Evolutionary conservation across 805 yeast genomes (phyloP).

Genomic region (Candida mattraensis): DNA sequence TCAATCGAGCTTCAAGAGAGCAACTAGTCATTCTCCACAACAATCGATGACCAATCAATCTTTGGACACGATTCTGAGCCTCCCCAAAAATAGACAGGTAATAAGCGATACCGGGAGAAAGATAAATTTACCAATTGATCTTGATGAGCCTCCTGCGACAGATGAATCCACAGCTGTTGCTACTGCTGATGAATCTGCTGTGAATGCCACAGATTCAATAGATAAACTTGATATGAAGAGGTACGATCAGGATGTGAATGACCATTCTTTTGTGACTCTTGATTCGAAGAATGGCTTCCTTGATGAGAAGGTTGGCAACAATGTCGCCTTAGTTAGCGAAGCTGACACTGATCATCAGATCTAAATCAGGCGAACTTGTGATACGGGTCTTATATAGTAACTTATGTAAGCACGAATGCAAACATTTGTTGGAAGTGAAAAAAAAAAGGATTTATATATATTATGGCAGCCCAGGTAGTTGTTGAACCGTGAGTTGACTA

Average conservation of each 20-base stretch:
- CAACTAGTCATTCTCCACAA: constrained; percentile 9
- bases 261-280: constrained; percentile 19
- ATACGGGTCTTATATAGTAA: no score
- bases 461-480: no score
- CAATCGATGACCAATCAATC: constrained; percentile 24
- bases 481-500: no score
- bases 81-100: constrained; percentile 20
- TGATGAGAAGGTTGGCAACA: constrained; percentile 27
- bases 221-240: constrained; percentile 3
- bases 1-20: constrained; percentile 18
- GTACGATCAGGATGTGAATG: constrained; percentile 9
- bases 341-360: constrained; percentile 25
- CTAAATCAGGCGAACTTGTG: no score
- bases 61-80: constrained; percentile 21
- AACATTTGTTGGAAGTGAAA: no score
- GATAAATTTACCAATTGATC: neutral
- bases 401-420: no score
- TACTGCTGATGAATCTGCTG: constrained; percentile 4
- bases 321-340: constrained; percentile 24
- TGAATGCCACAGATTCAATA: neutral
- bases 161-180: neutral
- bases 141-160: no score
- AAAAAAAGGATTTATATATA: no score
- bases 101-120: no score
- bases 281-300: constrained; percentile 19